phyloP scores from a whole-genome alignment of 495 filamentous ascomycete species.

The Talaromyces adpressus region DNA sequence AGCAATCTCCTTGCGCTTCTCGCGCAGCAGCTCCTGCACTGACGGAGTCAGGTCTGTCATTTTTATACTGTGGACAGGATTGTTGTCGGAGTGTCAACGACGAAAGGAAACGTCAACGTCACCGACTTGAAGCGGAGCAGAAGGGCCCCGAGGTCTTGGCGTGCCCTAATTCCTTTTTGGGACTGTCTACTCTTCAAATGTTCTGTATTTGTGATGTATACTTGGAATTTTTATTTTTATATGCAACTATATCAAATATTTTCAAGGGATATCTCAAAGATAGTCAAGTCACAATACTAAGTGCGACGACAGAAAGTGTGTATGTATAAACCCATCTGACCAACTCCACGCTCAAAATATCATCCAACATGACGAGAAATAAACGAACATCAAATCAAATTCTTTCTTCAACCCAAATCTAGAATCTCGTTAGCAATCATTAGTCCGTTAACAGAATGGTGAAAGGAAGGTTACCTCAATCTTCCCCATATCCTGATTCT shows the following conservation, averaged over 20 bases:
- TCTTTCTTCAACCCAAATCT: constrained; percentile 64
- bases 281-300: not conserved
- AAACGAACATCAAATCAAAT: not conserved
- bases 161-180: not conserved
- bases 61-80: too few species aligned
- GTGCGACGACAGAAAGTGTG: not conserved
- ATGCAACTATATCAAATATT: not conserved
- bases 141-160: not conserved
- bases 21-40: constrained; percentile 54
- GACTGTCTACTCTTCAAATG: not conserved
- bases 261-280: not conserved
- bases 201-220: not conserved
- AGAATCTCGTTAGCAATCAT: constrained; percentile 8
- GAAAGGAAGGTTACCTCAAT: constrained; percentile 68
- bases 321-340: constrained; percentile 1
- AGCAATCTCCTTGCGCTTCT: constrained; percentile 24
- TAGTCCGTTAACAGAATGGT: not conserved
- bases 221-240: too few species aligned
- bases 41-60: constrained; percentile 69
- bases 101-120: not conserved
- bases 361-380: not conserved
- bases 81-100: not conserved
- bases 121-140: not conserved
- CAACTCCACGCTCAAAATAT: constrained; percentile 9
- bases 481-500: constrained; percentile 81